phyloP scores from a whole-genome alignment of 2,329 filamentous ascomycete genomes.

The Fusarium nygamai region DNA sequence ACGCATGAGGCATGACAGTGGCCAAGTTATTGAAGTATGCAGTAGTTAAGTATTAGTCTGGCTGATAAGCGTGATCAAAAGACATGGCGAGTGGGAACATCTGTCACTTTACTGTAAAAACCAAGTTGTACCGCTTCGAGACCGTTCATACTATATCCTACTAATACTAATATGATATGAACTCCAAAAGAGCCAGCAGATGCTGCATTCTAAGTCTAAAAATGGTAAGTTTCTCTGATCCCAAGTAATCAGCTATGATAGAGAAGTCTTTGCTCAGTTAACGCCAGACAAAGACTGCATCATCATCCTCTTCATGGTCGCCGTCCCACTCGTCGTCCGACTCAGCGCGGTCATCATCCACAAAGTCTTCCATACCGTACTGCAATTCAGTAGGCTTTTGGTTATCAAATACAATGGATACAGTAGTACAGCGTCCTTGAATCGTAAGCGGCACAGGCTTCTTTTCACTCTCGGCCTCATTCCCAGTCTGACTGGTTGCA shows the following conservation, averaged over 20 bases:
- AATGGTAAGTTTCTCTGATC: not conserved
- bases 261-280: not conserved
- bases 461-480: slow-evolving; percentile 1
- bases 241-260: not conserved
- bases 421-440: slow-evolving; percentile 76
- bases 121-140: not conserved
- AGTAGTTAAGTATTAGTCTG: not conserved
- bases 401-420: slow-evolving; percentile 80
- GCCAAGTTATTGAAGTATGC: not conserved
- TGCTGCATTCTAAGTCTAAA: not conserved
- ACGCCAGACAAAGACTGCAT: slow-evolving; percentile 45
- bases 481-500: slow-evolving; percentile 6
- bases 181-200: not conserved
- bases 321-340: slow-evolving; percentile 68
- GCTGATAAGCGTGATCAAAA: not conserved
- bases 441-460: slow-evolving; percentile 62
- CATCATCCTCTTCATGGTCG: slow-evolving; percentile 61
- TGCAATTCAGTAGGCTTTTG: slow-evolving; percentile 75
- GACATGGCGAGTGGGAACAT: not conserved
- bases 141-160: not conserved
- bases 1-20: not conserved
- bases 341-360: slow-evolving; percentile 66
- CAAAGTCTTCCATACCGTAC: slow-evolving; percentile 77
- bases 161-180: not conserved
- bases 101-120: not conserved